Evolutionary conservation across 2,329 filamentous ascomycete species (phyloP).

Genomic region (Parafenestella ontariensis): DNA sequence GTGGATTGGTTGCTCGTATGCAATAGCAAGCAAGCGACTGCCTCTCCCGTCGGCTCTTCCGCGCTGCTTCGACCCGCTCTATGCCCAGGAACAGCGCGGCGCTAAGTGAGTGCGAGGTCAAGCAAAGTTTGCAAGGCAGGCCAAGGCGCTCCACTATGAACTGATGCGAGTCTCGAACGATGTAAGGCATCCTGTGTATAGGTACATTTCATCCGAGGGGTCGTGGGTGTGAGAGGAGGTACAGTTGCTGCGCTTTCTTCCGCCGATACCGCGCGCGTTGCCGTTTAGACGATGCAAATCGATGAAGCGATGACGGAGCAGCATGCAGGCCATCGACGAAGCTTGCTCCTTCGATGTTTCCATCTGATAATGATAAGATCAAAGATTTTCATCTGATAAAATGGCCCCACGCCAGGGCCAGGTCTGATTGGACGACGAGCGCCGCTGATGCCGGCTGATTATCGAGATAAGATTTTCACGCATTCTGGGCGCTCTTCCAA

Average conservation of each 20-base stretch:
- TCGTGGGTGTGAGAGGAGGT: no score
- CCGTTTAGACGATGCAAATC: no score
- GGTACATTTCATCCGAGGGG: no score
- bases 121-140: background rate
- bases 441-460: constrained; percentile 28
- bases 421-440: constrained; percentile 15
- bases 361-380: constrained; percentile 40
- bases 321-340: constrained; percentile 1
- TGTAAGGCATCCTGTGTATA: no score
- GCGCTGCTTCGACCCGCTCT: background rate
- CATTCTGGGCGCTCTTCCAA: constrained; percentile 31
- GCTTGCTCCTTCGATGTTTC: constrained; percentile 9
- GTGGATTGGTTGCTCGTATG: background rate
- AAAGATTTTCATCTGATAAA: constrained; percentile 39
- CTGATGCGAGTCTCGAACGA: background rate
- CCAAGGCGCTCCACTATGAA: background rate
- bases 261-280: no score
- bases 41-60: no score
- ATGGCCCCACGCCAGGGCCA: constrained; percentile 2
- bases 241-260: no score
- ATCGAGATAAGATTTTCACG: constrained; percentile 34
- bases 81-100: background rate
- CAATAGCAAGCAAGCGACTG: background rate
- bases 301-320: background rate
- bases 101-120: background rate